Evolutionary conservation across 2,329 filamentous ascomycete genomes (phyloP), one percentile per base, ranked within the genome.

Genomic region (Neospermospora avenae): DNA sequence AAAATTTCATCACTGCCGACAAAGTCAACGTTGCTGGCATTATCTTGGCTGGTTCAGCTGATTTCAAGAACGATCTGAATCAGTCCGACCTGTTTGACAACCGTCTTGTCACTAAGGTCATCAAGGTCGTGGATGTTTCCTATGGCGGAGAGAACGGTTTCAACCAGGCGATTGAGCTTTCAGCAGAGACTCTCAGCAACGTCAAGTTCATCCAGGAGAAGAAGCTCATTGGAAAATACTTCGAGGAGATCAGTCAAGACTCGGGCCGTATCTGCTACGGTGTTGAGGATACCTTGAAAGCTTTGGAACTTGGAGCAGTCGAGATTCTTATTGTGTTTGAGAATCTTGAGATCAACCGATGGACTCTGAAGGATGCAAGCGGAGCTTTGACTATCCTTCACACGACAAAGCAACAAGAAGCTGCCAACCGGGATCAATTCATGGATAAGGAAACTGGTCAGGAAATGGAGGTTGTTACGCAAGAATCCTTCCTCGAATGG

Each of bases 131-230:
- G 37, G 95, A 99, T 75, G 96, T 99, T 46, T 98, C 93, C 14
- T 99, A 99, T 72, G 95, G 95, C 76, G 95, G 95, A 69, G 96
- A 99, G 80, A 98, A 98, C 81, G 95, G 95, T 49, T 99, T 99
- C 84, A 99, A 99, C 81, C 96, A 99, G 80, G 95, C 95, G 62
- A 99, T 99, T 66, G 95, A 99, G 74, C 78, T 99, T 71, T 89
- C 95, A 25, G 85, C 92, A 7, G 96, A 99, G 81, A 99, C 95
- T 7, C 84, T 99, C 51, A 90, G 93, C 77, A 99, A 98, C 74
- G 95, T 99, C 84, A 99, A 99, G 80, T 99, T 99, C 77, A 97
- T 99, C 75, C 95, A 99, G 78, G 95, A 99, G 84, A 99, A 99
- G 89, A 99, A 97, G 81, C 86, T 99, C 65, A 99, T 99, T 73